Evolutionary conservation across 371 early-diverging fungal species (phyloP), one percentile per base, ranked within the genome.

Genomic region (Apophysomyces trapeziformis): DNA sequence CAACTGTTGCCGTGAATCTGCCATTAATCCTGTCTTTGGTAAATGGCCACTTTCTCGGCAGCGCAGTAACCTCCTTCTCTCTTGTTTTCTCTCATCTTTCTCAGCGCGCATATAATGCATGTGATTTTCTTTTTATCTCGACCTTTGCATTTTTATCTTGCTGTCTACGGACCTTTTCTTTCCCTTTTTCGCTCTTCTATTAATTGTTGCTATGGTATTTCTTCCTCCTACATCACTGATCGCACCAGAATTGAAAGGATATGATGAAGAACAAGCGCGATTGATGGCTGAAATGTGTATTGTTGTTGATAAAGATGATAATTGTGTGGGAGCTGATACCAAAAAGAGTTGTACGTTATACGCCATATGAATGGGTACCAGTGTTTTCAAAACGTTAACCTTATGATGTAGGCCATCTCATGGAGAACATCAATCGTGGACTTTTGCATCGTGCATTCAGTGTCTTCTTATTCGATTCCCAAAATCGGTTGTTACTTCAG

Each of bases 201-300:
- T 26, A 26, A 26, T 26, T 16, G 2, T 9, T 50, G 32, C 11
- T 26, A 50, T 50, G 54, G 54, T 50, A 21, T 21, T 21, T 21
- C 54, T 50, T 21, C 54, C 54, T 16, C 54, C 54, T 11, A 5
- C 21, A 50, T 21, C 21, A 32, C 9, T 50, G 6, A 79, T 84
- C 71, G 64, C 81, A 16, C 74, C 80, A 41, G 86, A 87, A 76
- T 74, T 92, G 16, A 77, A 80, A 39, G 69, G 70, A 18, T 91
- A 92, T 68, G 90, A 92, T 65, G 85, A 88, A 54, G 92, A 92
- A 73, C 90, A 96, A 81, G 93, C 91, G 68, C 90, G 92, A 45
- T 89, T 97, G 44, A 96, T 96, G 96, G 87, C 87, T 63, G 97
- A 97, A 69, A 92, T 90, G 93, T 96, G 96, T 87, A 97, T 97